These are phyloP conservation scores for Conoideocrella luteorostrata DNA, from an alignment of 2,329 filamentous ascomycete genomes.

Conservation along the genomic window DNA sequence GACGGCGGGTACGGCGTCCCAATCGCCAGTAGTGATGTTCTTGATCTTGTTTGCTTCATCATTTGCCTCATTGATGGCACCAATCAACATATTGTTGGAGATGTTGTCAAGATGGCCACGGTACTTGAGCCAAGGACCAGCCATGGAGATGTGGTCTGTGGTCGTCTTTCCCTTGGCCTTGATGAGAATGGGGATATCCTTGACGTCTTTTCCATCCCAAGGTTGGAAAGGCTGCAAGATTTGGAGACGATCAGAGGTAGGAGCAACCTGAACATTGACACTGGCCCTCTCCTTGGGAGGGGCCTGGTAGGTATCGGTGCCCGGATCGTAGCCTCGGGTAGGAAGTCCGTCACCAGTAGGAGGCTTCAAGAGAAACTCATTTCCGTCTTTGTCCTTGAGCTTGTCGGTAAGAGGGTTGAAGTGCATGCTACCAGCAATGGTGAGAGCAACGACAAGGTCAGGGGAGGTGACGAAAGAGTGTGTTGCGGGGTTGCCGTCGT, in stretches of 20 bases:
- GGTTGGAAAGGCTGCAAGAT: slow-evolving; percentile 76
- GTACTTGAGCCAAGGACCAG: slow-evolving; percentile 96
- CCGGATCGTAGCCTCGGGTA: slow-evolving; percentile 75
- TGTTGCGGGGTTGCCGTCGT: slow-evolving; percentile 91
- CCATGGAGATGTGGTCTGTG: slow-evolving; percentile 96
- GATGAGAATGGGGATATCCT: slow-evolving; percentile 83
- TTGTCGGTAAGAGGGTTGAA: slow-evolving; percentile 95
- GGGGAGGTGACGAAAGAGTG: slow-evolving; percentile 91
- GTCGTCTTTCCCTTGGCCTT: slow-evolving; percentile 96
- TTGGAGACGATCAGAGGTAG: slow-evolving; percentile 89
- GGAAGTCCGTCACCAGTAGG: slow-evolving; percentile 81
- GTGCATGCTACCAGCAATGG: slow-evolving; percentile 74
- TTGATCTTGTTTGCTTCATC: slow-evolving; percentile 96
- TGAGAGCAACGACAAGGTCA: slow-evolving; percentile 81
- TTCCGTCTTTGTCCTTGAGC: slow-evolving; percentile 91
- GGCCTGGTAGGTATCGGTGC: slow-evolving; percentile 91
- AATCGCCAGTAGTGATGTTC: slow-evolving; percentile 80
- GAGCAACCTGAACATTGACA: slow-evolving; percentile 76
- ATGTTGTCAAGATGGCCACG: slow-evolving; percentile 98
- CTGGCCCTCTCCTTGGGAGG: slow-evolving; percentile 71
- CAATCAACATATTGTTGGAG: slow-evolving; percentile 99
- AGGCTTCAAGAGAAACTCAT: slow-evolving; percentile 81
- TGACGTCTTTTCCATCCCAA: slow-evolving; percentile 90
- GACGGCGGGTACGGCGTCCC: slow-evolving; percentile 82
- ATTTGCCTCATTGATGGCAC: slow-evolving; percentile 93